These are phyloP conservation scores for Paulownia fortunei DNA, from an alignment of 257 asterid genomes.

Conservation along the genomic window DNA sequence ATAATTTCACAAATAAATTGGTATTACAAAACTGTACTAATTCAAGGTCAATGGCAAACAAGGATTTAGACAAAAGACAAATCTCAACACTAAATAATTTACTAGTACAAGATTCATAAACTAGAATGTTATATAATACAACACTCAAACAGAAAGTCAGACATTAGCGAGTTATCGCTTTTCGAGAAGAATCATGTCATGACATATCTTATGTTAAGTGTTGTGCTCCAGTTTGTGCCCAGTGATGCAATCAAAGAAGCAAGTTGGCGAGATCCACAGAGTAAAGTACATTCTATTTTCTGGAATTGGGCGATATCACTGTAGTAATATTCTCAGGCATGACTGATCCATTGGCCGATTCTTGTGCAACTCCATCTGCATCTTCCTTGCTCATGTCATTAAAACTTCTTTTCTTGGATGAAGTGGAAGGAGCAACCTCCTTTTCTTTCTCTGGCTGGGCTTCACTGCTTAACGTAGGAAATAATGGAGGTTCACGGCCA, in stretches of 20 bases:
- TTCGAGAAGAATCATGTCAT: not conserved
- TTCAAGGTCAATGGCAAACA: not conserved
- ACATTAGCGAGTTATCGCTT: not conserved
- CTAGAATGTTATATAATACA: constrained; percentile 18
- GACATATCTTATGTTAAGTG: not conserved
- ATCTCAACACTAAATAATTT: not conserved
- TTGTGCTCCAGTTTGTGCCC: not conserved
- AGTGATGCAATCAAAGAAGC: not conserved
- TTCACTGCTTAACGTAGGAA: constrained; percentile 49
- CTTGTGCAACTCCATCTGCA: constrained; percentile 45
- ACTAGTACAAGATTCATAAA: constrained; percentile 23
- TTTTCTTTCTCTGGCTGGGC: constrained; percentile 58
- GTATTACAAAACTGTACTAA: constrained; percentile 9
- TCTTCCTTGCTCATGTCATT: constrained; percentile 54
- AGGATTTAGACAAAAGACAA: constrained; percentile 3
- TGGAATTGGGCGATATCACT: constrained; percentile 30
- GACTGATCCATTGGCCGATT: constrained; percentile 32
- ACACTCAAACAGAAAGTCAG: not conserved
- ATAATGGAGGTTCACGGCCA: constrained; percentile 89
- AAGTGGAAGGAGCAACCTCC: constrained; percentile 52
- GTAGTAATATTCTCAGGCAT: constrained; percentile 23
- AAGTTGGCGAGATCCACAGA: constrained; percentile 16
- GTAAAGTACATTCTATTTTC: constrained; percentile 28
- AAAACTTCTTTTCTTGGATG: constrained; percentile 74
- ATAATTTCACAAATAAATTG: not conserved